Conservation (phyloP, 306 rosid genomes). For the Dicorynia guianensis region DNA sequence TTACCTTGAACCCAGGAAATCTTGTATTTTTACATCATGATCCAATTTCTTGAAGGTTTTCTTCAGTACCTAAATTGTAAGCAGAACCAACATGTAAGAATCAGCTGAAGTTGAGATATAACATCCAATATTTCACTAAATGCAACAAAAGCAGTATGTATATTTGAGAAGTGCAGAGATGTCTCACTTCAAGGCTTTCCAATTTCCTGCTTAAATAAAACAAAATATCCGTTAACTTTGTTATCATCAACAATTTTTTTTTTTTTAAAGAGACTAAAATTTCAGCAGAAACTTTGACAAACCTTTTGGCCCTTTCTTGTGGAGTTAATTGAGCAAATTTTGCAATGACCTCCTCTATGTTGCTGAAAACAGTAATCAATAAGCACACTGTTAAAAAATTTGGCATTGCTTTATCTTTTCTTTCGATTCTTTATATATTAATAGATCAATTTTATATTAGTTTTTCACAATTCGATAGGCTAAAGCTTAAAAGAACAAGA, state of each 20-base stretch:
- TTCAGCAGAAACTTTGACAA: slow-evolving; percentile 6
- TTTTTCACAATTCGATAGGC: not conserved
- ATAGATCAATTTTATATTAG: not conserved
- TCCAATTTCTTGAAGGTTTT: slow-evolving; percentile 89
- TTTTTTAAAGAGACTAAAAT: not conserved
- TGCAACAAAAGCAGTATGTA: slow-evolving; percentile 23
- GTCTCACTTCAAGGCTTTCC: slow-evolving; percentile 89
- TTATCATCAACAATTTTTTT: slow-evolving; percentile 24
- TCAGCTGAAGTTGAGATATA: slow-evolving; percentile 2
- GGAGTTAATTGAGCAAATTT: slow-evolving; percentile 73
- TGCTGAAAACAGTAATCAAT: slow-evolving; percentile 46
- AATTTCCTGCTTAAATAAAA: slow-evolving; percentile 67
- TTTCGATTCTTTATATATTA: not conserved
- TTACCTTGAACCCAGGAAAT: slow-evolving; percentile 73
- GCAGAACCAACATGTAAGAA: slow-evolving; percentile 34
- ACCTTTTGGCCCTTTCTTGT: slow-evolving; percentile 89
- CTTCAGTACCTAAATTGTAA: slow-evolving; percentile 68
- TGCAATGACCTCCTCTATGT: slow-evolving; percentile 68
- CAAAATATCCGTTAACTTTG: slow-evolving; percentile 38
- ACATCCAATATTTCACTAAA: slow-evolving; percentile 2
- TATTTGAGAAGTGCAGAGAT: slow-evolving; percentile 26
- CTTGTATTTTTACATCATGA: slow-evolving; percentile 75
- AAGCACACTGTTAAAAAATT: slow-evolving; percentile 15
- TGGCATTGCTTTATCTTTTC: not conserved
- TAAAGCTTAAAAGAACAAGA: not conserved